Evolutionary conservation across 2,329 filamentous ascomycete species (phyloP).

Genomic region (Colletotrichum salicis): DNA sequence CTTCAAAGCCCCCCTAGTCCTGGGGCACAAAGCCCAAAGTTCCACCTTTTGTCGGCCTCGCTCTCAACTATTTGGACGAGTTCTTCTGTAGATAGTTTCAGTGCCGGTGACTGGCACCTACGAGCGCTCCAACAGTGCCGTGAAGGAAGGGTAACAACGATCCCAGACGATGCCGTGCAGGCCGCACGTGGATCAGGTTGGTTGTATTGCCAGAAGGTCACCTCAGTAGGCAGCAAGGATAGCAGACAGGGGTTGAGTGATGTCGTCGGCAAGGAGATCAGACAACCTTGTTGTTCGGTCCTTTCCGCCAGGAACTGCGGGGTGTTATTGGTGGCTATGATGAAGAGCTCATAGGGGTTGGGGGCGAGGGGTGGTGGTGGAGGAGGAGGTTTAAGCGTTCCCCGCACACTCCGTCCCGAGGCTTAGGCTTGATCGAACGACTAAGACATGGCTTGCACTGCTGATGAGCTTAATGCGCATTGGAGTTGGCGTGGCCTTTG

Average conservation of each 20-base stretch:
- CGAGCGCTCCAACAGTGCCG: background rate
- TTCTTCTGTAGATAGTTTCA: background rate
- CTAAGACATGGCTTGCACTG: slow-evolving; percentile 21
- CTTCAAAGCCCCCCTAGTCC: background rate
- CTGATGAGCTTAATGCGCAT: slow-evolving; percentile 1
- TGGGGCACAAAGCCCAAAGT: background rate
- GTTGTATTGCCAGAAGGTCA: background rate
- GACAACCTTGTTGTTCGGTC: slow-evolving; percentile 28
- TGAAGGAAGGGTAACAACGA: background rate
- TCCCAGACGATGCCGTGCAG: slow-evolving; percentile 7
- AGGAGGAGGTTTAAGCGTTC: slow-evolving; percentile 17
- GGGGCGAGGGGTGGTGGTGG: slow-evolving; percentile 12
- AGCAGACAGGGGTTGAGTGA: slow-evolving; percentile 19
- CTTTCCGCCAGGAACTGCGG: slow-evolving; percentile 26
- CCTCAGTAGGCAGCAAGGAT: background rate
- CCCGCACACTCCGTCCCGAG: slow-evolving; percentile 29
- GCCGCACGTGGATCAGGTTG: slow-evolving; percentile 6
- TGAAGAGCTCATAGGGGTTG: slow-evolving; percentile 5
- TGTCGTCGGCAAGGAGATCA: slow-evolving; percentile 33
- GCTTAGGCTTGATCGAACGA: slow-evolving; percentile 26
- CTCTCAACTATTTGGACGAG: background rate
- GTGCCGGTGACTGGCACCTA: background rate
- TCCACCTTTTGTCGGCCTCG: background rate
- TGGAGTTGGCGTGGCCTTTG: background rate
- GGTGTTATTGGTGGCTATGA: slow-evolving; percentile 24